Conservation (phyloP, 331 rosid genomes). For the Ulmus americana region DNA sequence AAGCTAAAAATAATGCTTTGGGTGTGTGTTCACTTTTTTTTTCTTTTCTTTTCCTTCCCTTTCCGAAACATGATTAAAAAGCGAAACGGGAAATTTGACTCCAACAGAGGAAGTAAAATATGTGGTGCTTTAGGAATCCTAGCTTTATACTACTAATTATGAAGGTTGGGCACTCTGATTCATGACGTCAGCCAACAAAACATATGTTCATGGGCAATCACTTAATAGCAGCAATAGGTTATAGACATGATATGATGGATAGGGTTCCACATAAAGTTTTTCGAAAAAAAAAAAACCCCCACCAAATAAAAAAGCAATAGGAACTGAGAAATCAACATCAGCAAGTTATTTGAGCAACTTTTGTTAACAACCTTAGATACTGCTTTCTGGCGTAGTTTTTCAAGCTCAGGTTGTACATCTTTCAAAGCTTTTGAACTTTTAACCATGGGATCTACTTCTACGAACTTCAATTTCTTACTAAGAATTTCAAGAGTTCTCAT, state of each 20-base stretch:
- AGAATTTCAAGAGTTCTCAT: constrained; percentile 85
- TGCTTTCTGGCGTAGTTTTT: constrained; percentile 88
- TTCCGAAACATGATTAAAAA: too few relatives aligned
- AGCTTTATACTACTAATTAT: too few relatives aligned
- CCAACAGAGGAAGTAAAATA: too few relatives aligned
- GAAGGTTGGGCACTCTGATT: too few relatives aligned
- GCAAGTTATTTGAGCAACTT: not conserved
- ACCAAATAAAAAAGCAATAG: constrained; percentile 5
- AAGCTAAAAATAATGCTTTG: too few relatives aligned
- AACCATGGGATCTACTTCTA: constrained; percentile 79
- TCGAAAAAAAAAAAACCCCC: too few relatives aligned
- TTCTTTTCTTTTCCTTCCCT: too few relatives aligned
- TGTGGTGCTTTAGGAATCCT: too few relatives aligned
- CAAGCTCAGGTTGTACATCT: constrained; percentile 96
- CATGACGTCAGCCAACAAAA: too few relatives aligned
- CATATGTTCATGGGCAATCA: not conserved
- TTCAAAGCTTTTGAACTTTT: constrained; percentile 87
- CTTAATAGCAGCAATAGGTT: constrained; percentile 7
- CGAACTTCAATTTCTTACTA: constrained; percentile 83
- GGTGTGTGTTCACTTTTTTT: too few relatives aligned
- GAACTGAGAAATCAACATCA: constrained; percentile 10
- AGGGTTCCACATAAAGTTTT: too few relatives aligned
- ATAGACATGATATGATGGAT: not conserved
- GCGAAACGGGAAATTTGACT: too few relatives aligned
- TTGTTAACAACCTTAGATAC: constrained; percentile 66